These are phyloP conservation scores for Ormosia semicastrata DNA, from an alignment of 306 rosid genomes.

Conservation along the genomic window DNA sequence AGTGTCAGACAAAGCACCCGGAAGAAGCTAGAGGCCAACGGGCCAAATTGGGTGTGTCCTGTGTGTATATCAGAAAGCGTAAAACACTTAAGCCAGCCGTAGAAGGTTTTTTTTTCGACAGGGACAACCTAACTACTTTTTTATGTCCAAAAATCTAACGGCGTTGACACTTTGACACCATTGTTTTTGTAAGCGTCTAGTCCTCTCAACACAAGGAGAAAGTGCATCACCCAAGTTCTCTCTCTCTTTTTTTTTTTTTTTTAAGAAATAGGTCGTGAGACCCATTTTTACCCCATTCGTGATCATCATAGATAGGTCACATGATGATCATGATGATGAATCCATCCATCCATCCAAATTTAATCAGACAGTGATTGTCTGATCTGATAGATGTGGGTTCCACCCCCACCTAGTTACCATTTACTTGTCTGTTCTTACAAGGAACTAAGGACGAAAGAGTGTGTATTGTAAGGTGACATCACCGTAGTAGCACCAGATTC, in stretches of 20 bases:
- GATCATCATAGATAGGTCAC: slow-evolving; percentile 43
- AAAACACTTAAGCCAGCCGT: neutral
- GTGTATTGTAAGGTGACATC: neutral
- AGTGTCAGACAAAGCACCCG: slow-evolving; percentile 25
- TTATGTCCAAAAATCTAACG: slow-evolving; percentile 41
- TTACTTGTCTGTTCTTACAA: slow-evolving; percentile 26
- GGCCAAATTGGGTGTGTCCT: neutral
- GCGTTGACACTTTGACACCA: slow-evolving; percentile 63
- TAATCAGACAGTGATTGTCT: slow-evolving; percentile 34
- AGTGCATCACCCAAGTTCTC: slow-evolving; percentile 16
- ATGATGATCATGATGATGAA: slow-evolving; percentile 32
- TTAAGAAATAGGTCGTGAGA: neutral
- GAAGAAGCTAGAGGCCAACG: neutral
- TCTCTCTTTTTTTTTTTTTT: neutral
- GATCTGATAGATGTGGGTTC: slow-evolving; percentile 32
- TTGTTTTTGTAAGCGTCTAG: slow-evolving; percentile 20
- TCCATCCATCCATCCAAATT: slow-evolving; percentile 31
- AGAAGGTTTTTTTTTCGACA: slow-evolving; percentile 40
- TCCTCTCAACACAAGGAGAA: slow-evolving; percentile 17
- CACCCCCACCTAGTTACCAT: neutral
- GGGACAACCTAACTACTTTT: slow-evolving; percentile 49
- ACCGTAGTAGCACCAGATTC: neutral
- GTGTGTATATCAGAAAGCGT: neutral
- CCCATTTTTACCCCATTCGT: neutral
- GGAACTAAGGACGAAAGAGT: neutral